These are phyloP conservation scores for Aspergillus hiratsukae DNA, from an alignment of 2,329 filamentous ascomycete genomes.

Conservation along the genomic window DNA sequence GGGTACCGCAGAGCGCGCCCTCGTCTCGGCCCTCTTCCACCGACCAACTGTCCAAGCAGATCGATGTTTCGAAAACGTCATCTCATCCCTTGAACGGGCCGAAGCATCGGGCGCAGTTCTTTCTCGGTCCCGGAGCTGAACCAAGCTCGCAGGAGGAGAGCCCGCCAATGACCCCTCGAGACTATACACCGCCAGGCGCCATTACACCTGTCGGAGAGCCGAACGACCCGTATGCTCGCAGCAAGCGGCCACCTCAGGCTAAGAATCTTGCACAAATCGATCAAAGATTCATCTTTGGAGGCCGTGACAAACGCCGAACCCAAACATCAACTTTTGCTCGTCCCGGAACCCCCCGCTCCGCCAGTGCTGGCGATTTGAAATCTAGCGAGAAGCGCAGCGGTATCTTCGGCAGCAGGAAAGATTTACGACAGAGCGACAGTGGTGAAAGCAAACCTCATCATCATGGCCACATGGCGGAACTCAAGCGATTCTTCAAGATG, in stretches of 20 bases:
- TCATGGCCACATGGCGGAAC: slow-evolving; percentile 78
- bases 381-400: slow-evolving; percentile 49
- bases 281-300: slow-evolving; percentile 76
- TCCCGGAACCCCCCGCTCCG: slow-evolving; percentile 43
- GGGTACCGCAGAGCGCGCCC: slow-evolving; percentile 31
- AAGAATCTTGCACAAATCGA: slow-evolving; percentile 66
- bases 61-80: slow-evolving; percentile 41
- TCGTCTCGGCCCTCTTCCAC: slow-evolving; percentile 39
- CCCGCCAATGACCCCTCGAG: slow-evolving; percentile 57
- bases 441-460: slow-evolving; percentile 44
- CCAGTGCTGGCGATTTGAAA: slow-evolving; percentile 39
- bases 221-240: slow-evolving; percentile 84
- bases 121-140: slow-evolving; percentile 53
- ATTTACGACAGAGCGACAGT: slow-evolving; percentile 44
- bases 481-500: slow-evolving; percentile 92
- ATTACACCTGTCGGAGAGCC: slow-evolving; percentile 74
- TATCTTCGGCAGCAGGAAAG: slow-evolving; percentile 53
- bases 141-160: slow-evolving; percentile 55
- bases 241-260: slow-evolving; percentile 66
- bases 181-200: slow-evolving; percentile 60
- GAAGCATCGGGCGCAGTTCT: slow-evolving; percentile 51
- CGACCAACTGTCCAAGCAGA: slow-evolving; percentile 39
- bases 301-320: slow-evolving; percentile 64
- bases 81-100: slow-evolving; percentile 43
- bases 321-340: slow-evolving; percentile 47